These are phyloP conservation scores for Malassezia nana DNA, from an alignment of 1,284 basidiomycete genomes.

Conservation along the genomic window DNA sequence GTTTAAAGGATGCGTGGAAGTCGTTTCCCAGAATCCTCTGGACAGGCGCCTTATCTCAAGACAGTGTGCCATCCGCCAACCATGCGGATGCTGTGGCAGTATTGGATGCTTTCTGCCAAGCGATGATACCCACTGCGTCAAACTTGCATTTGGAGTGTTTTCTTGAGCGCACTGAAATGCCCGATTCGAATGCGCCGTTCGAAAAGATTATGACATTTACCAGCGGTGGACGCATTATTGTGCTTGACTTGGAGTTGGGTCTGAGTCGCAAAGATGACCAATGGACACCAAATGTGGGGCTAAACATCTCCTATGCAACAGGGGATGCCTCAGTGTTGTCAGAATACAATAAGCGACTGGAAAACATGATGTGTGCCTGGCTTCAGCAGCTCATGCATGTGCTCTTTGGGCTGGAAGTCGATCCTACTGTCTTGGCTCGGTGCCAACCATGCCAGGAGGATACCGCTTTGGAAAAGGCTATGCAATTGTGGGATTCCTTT, in stretches of 20 bases:
- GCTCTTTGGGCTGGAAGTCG: constrained; percentile 1
- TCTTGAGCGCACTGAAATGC: constrained; percentile 8
- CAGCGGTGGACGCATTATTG: constrained; percentile 12
- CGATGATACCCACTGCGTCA: background rate
- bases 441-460: background rate
- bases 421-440: background rate
- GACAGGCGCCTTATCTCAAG: background rate
- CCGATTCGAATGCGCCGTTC: background rate
- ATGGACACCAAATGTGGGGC: constrained; percentile 1
- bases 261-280: background rate
- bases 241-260: constrained; percentile 17
- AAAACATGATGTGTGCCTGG: background rate
- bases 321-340: background rate
- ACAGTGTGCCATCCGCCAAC: background rate
- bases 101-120: constrained; percentile 6
- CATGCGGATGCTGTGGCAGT: background rate
- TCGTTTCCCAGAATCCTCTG: constrained; percentile 4
- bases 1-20: background rate
- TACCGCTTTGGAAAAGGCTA: constrained; percentile 2
- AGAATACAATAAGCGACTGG: background rate
- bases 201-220: constrained; percentile 14
- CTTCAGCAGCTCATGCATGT: constrained; percentile 10
- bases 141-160: constrained; percentile 14
- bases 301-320: constrained; percentile 15
- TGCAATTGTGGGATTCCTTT: constrained; percentile 4